Evolutionary conservation across 805 yeast species (phyloP).

Genomic region (Yamadazyma philogaea): DNA sequence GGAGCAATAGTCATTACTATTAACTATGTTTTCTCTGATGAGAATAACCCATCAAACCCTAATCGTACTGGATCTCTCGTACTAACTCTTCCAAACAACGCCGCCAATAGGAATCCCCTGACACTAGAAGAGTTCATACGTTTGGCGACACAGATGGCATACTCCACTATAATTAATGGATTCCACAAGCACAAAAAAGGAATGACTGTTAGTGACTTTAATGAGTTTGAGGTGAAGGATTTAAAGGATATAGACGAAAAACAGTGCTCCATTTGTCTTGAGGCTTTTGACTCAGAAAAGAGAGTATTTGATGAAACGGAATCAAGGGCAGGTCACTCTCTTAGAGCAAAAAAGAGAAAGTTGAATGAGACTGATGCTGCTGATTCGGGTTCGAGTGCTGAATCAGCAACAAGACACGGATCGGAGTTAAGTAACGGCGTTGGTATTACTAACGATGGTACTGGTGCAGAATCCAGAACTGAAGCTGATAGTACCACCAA

Average conservation of each 20-base stretch:
- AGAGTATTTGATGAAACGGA: conserved; percentile 8
- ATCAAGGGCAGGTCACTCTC: conserved; percentile 8
- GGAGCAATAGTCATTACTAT: conserved; percentile 44
- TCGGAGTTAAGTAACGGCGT: background rate
- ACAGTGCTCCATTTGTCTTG: conserved; percentile 66
- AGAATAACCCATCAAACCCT: conserved; percentile 34
- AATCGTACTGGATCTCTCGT: conserved; percentile 56
- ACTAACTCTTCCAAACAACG: conserved; percentile 65
- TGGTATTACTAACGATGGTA: background rate
- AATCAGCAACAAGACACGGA: background rate
- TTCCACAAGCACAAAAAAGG: conserved; percentile 47
- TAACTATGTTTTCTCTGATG: conserved; percentile 42
- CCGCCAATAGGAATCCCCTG: conserved; percentile 56
- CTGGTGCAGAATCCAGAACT: background rate
- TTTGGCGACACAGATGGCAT: conserved; percentile 68
- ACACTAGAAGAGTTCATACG: conserved; percentile 58
- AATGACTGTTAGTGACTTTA: conserved; percentile 51
- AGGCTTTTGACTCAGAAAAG: conserved; percentile 19
- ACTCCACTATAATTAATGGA: conserved; percentile 55
- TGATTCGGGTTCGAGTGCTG: background rate
- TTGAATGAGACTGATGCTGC: conserved; percentile 14
- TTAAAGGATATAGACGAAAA: conserved; percentile 25
- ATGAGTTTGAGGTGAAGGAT: conserved; percentile 38
- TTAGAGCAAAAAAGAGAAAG: conserved; percentile 21
- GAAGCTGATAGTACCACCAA: background rate